These are phyloP conservation scores for Metschnikowia baotianmanensis DNA, from an alignment of 805 yeast species.

Conservation along the genomic window DNA sequence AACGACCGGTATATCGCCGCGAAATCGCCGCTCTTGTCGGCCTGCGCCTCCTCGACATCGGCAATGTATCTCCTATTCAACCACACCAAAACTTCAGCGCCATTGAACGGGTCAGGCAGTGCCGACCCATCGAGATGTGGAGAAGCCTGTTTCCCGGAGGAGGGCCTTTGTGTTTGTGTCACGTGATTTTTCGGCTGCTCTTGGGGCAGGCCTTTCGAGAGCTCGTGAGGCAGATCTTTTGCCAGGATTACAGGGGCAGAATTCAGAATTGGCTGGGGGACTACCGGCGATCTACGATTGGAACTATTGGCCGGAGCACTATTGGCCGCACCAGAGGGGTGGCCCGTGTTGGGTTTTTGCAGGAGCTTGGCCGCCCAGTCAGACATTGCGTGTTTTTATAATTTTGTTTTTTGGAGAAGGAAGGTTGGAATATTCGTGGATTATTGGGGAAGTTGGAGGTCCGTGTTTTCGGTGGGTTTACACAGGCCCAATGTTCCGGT, in stretches of 20 bases:
- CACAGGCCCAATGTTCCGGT: too few relatives aligned
- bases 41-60: constrained; percentile 21
- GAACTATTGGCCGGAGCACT: background rate
- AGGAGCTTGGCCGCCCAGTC: constrained; percentile 18
- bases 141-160: background rate
- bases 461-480: too few relatives aligned
- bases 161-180: too few relatives aligned
- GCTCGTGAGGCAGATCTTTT: too few relatives aligned
- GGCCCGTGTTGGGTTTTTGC: constrained; percentile 7
- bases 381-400: constrained; percentile 9
- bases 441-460: too few relatives aligned
- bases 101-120: constrained; percentile 17
- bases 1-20: constrained; percentile 23
- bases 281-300: background rate
- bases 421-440: too few relatives aligned
- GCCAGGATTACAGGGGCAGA: too few relatives aligned
- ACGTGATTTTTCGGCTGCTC: background rate
- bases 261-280: too few relatives aligned
- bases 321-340: background rate
- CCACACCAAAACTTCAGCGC: constrained; percentile 21
- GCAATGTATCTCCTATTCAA: constrained; percentile 18
- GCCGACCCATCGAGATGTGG: constrained; percentile 1
- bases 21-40: constrained; percentile 21
- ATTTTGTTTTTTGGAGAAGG: too few relatives aligned
- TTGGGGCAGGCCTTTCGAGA: background rate